Percentiles rank a stretch among this genome's conserved stretches.
phyloP scores from a whole-genome alignment of 306 rosid species.

The Gastrolobium bilobum region DNA sequence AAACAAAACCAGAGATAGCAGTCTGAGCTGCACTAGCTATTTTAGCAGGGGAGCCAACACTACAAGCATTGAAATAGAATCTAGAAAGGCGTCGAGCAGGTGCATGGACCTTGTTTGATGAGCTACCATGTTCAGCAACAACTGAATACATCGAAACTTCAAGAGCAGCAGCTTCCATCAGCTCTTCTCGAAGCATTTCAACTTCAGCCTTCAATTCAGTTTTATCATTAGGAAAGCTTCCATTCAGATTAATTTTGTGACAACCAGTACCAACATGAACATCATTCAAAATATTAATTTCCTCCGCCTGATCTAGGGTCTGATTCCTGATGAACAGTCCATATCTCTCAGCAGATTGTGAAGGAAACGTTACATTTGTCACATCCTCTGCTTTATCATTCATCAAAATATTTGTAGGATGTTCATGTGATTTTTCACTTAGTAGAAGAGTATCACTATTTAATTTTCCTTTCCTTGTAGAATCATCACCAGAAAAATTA shows the following conservation, averaged over 20 bases:
- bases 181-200: slow-evolving; percentile 80
- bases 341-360: slow-evolving; percentile 51
- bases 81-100: slow-evolving; percentile 95
- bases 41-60: slow-evolving; percentile 60
- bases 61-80: slow-evolving; percentile 77
- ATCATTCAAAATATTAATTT: slow-evolving; percentile 46
- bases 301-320: slow-evolving; percentile 50
- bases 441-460: slow-evolving; percentile 46
- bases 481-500: slow-evolving; percentile 53
- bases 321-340: slow-evolving; percentile 46
- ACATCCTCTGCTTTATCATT: slow-evolving; percentile 58
- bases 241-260: slow-evolving; percentile 48
- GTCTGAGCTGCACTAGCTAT: slow-evolving; percentile 79
- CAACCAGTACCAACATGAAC: slow-evolving; percentile 37
- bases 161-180: slow-evolving; percentile 88
- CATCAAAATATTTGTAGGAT: slow-evolving; percentile 36
- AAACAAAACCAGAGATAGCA: slow-evolving; percentile 77
- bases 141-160: slow-evolving; percentile 85
- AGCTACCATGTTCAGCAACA: slow-evolving; percentile 86
- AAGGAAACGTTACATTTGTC: slow-evolving; percentile 53
- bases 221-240: slow-evolving; percentile 43
- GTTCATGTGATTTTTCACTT: slow-evolving; percentile 50
- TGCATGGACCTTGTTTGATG: slow-evolving; percentile 84
- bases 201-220: slow-evolving; percentile 64
- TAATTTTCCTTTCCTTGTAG: slow-evolving; percentile 48